A percentile compares a stretch with the other conserved stretches of the same genome.
These are phyloP conservation scores for Mycocentrospora acerina DNA, from an alignment of 2,329 filamentous ascomycete species.

Conservation along the genomic window DNA sequence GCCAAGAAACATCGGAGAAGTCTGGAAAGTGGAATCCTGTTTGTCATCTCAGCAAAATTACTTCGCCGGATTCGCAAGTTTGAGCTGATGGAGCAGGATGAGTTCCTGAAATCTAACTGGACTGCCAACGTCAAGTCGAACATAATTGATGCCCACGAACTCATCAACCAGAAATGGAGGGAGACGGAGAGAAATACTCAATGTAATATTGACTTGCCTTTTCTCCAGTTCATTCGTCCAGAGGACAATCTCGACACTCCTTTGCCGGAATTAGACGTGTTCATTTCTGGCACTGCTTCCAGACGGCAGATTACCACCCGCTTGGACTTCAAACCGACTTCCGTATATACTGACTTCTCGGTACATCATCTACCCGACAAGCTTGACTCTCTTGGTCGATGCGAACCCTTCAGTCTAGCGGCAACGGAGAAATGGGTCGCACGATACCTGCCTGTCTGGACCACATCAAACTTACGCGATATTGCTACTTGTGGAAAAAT, in stretches of 20 bases:
- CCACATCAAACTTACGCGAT: slow-evolving; percentile 24
- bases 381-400: slow-evolving; percentile 12
- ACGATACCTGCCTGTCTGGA: slow-evolving; percentile 44
- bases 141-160: slow-evolving; percentile 4
- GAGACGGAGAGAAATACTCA: not conserved
- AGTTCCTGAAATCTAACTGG: slow-evolving; percentile 7
- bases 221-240: slow-evolving; percentile 13
- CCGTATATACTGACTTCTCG: slow-evolving; percentile 9
- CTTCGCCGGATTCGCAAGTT: slow-evolving; percentile 25
- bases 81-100: slow-evolving; percentile 10
- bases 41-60: slow-evolving; percentile 23
- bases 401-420: slow-evolving; percentile 47
- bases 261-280: slow-evolving; percentile 17
- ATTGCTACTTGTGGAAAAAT: slow-evolving; percentile 26
- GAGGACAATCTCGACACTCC: slow-evolving; percentile 18
- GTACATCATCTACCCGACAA: too few species aligned
- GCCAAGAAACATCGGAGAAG: slow-evolving; percentile 1
- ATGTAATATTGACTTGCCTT: slow-evolving; percentile 9
- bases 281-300: slow-evolving; percentile 11
- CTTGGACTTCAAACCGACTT: slow-evolving; percentile 13
- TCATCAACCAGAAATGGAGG: slow-evolving; percentile 17
- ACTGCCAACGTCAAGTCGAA: slow-evolving; percentile 1
- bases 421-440: slow-evolving; percentile 56
- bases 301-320: slow-evolving; percentile 1
- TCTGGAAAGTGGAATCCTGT: slow-evolving; percentile 11